Base-by-base conservation (phyloP, 441 rosid genomes). In the Jatropha podagrica region DNA sequence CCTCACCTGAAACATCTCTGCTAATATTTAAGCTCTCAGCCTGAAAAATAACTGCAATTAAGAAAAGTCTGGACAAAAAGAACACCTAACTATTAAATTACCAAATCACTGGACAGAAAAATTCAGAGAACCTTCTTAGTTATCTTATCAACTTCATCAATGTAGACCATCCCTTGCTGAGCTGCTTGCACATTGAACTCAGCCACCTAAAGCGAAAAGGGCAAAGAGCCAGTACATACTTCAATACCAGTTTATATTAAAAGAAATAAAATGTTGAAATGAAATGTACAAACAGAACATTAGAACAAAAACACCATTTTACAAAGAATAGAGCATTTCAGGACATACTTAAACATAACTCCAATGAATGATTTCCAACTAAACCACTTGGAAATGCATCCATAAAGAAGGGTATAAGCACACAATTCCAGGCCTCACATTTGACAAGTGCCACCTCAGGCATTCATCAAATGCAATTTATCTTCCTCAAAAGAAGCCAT, bases 1-100 rank as follows among this genome's bases (percentile, higher is more conserved):
- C 98, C 82, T 95, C 99, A 7, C 99, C 98, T 72, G 98, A 93
- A 68, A 95, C 99, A 87, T 95, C 99, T 79, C 98, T 85, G 83
- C 95, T 93, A 76, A 95, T 82, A 85, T 95, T 90, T 78, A 93
- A 81, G 87, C 97, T 89, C 87, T 95, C 99, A 72, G 92, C 97
- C 98, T 95, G 91, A 79, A 86, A 68, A 77, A 76, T 11, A 11
- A 71, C 62, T 38, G 68, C 18, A 68, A 61, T 11, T 69, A 64
- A 14, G 62, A 77, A 68, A 74, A 74, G 54, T 72, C 69, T 76
- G 71, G 32, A 63, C 20, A 42, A 75, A 72, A 73, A 75, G 27
- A 75, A 52, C 37, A 62, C 42, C 75, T 12, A 41, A 20, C 54
- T 3, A 4, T 40, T 51, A 23, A 69, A 69, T 46, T 9, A 62